Percentiles rank a stretch among this genome's conserved stretches.
Conservation (phyloP, 306 rosid species). For the Cucumis melo region DNA sequence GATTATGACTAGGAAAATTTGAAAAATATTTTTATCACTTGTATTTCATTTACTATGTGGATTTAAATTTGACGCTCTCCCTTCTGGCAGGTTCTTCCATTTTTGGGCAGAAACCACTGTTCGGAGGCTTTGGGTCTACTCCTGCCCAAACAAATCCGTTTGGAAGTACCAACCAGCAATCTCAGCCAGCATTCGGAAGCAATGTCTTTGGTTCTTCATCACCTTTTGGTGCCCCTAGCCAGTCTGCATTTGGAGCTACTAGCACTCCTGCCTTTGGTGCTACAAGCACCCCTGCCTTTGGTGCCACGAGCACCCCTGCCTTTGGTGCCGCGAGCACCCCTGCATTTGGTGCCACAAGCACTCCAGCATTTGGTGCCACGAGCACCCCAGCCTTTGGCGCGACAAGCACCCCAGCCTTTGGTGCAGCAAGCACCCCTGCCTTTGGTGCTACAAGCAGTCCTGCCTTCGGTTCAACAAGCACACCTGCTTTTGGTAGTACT, state of each 20-base stretch:
- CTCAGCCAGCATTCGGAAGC: conserved; percentile 87
- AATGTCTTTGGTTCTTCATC: conserved; percentile 70
- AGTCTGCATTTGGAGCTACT: conserved; percentile 41
- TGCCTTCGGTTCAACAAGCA: conserved; percentile 39
- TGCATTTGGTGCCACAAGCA: conserved; percentile 15
- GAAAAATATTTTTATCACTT: background rate
- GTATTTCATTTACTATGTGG: background rate
- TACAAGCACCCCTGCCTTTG: background rate
- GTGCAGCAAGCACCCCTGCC: conserved; percentile 21
- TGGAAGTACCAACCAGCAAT: conserved; percentile 52
- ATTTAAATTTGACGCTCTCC: conserved; percentile 12
- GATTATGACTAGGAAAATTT: background rate
- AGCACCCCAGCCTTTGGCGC: conserved; percentile 16
- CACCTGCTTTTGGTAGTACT: conserved; percentile 48
- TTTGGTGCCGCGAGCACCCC: conserved; percentile 2
- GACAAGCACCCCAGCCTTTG: conserved; percentile 28
- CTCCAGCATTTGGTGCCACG: conserved; percentile 17
- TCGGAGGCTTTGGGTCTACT: conserved; percentile 77
- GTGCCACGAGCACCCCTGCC: background rate
- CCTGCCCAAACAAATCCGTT: conserved; percentile 67
- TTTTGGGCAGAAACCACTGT: conserved; percentile 79
- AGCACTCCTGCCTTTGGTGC: conserved; percentile 22
- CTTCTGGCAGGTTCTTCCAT: conserved; percentile 40
- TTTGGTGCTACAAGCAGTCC: conserved; percentile 32
- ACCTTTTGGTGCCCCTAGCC: conserved; percentile 61